These are phyloP conservation scores for Xylariaceae sp. DNA, from an alignment of 2,329 filamentous ascomycete species.

Conservation along the genomic window DNA sequence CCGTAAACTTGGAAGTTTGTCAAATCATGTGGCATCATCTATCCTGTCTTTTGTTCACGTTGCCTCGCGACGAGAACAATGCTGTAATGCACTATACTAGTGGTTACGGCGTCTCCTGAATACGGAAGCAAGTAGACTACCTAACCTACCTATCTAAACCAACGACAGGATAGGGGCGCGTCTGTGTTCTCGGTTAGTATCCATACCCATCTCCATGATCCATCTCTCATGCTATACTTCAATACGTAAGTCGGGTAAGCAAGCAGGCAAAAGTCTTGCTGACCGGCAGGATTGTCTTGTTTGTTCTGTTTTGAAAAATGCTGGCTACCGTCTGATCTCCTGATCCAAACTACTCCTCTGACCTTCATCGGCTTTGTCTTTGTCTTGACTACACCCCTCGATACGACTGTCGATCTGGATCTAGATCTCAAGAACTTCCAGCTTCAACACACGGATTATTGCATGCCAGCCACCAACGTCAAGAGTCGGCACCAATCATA, in stretches of 20 bases:
- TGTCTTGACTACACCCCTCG: background rate
- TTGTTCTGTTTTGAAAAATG: background rate
- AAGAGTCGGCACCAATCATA: background rate
- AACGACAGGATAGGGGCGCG: background rate
- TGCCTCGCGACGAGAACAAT: conserved; percentile 2
- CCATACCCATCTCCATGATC: background rate
- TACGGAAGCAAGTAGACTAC: background rate
- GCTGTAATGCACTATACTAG: background rate
- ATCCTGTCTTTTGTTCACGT: background rate
- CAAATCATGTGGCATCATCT: no score
- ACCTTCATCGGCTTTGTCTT: conserved; percentile 1
- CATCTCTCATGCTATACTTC: background rate
- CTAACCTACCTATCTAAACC: no score
- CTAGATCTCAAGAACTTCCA: background rate
- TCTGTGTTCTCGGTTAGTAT: background rate
- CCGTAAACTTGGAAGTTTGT: no score
- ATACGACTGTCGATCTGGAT: background rate
- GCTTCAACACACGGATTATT: background rate
- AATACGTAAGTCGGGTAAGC: background rate
- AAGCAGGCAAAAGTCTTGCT: background rate
- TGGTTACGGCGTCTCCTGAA: background rate
- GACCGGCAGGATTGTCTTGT: background rate
- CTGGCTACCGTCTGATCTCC: background rate
- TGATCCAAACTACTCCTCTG: background rate
- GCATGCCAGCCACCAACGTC: conserved; percentile 5